A percentile compares a stretch with the other conserved stretches of the same genome.
Evolutionary conservation across 768 basidiomycete genomes (phyloP).

Genomic region (Leccinum aurantiacum): DNA sequence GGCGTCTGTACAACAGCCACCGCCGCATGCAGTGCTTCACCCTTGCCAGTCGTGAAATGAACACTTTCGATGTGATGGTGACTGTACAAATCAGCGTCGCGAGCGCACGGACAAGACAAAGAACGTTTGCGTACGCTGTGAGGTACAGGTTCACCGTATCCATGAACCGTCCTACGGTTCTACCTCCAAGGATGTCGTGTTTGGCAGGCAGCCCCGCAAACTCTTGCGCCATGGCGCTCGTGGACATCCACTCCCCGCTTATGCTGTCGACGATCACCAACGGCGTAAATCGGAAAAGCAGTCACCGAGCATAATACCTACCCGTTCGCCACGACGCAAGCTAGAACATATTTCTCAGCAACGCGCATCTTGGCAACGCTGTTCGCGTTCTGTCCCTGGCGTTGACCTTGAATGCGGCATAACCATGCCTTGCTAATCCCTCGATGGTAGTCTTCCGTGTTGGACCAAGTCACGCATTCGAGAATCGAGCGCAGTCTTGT

Average conservation of each 20-base stretch:
- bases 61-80: constrained; percentile 78
- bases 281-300: no score
- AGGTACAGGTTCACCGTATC: constrained; percentile 60
- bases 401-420: constrained; percentile 14
- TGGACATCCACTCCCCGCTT: constrained; percentile 68
- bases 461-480: no score
- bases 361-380: no score
- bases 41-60: constrained; percentile 52
- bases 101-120: neutral
- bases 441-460: no score
- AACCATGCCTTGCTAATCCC: constrained; percentile 50
- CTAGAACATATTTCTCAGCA: no score
- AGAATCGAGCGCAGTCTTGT: no score
- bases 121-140: constrained; percentile 50
- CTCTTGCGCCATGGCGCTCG: constrained; percentile 70
- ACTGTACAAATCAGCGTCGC: constrained; percentile 35
- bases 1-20: constrained; percentile 73
- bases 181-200: constrained; percentile 9
- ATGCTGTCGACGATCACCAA: constrained; percentile 40
- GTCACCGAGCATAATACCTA: no score
- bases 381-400: no score
- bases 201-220: constrained; percentile 49
- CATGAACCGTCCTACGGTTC: constrained; percentile 29
- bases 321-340: no score
- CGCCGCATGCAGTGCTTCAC: constrained; percentile 53